Conservation (phyloP, 306 rosid species). For the Dryas octopetala region DNA sequence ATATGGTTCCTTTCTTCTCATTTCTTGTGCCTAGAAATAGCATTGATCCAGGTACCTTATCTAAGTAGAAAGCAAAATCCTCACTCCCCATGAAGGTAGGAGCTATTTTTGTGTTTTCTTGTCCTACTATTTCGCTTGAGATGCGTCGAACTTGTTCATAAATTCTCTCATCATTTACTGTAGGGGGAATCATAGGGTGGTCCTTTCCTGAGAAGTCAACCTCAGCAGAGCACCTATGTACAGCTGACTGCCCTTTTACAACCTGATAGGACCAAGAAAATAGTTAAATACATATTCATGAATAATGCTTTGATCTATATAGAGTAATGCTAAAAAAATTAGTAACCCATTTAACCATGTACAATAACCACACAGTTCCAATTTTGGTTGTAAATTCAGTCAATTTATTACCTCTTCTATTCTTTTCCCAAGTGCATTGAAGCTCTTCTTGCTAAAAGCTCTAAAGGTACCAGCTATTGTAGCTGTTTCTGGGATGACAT, state of each 20-base stretch:
- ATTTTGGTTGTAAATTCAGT: background rate
- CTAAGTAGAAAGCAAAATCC: constrained; percentile 85
- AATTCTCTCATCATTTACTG: constrained; percentile 54
- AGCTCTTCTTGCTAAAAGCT: constrained; percentile 73
- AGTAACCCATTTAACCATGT: background rate
- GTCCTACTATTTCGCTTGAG: constrained; percentile 63
- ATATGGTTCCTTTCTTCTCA: constrained; percentile 59
- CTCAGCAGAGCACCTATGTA: constrained; percentile 69
- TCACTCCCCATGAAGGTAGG: constrained; percentile 75
- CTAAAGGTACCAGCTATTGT: constrained; percentile 73
- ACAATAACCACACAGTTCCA: background rate
- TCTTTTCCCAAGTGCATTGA: constrained; percentile 56
- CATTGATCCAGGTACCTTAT: constrained; percentile 71
- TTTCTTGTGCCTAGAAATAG: constrained; percentile 57
- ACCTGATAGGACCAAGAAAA: constrained; percentile 37
- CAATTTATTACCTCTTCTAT: constrained; percentile 65
- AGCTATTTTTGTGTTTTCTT: constrained; percentile 51
- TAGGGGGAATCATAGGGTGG: constrained; percentile 74
- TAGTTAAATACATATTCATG: background rate
- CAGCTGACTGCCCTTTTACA: constrained; percentile 68
- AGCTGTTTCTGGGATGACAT: constrained; percentile 66
- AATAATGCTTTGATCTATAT: no score
- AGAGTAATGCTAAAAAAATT: no score
- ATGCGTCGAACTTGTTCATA: constrained; percentile 49
- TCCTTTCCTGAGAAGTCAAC: constrained; percentile 61